A percentile compares a stretch with the other conserved stretches of the same genome.
Conservation (phyloP, 2,329 filamentous ascomycete genomes). For the Aspergillus sp. region DNA sequence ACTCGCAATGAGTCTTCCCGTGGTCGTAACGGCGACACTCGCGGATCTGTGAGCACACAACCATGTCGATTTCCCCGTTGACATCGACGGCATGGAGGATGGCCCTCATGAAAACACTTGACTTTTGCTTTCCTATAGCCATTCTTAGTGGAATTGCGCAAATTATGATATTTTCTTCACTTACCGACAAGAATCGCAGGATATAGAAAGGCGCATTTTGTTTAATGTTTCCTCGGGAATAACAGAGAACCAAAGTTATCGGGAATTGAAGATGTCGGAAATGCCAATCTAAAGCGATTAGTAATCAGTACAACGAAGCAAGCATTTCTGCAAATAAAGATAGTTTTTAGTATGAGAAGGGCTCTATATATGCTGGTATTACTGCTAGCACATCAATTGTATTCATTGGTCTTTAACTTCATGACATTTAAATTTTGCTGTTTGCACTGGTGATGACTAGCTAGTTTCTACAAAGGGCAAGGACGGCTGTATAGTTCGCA, state of each 20-base stretch:
- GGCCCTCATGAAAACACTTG: constrained; percentile 30
- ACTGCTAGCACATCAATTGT: too few relatives aligned
- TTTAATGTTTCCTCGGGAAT: not conserved
- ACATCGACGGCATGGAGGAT: constrained; percentile 28
- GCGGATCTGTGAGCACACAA: constrained; percentile 27
- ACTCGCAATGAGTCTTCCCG: not conserved
- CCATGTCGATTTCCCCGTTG: constrained; percentile 14
- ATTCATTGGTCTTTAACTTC: too few relatives aligned
- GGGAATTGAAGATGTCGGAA: not conserved
- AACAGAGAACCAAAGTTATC: not conserved
- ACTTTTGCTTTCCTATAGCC: constrained; percentile 28
- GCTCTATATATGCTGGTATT: too few relatives aligned
- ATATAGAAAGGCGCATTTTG: constrained; percentile 30
- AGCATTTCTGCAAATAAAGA: too few relatives aligned
- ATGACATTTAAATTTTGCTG: too few relatives aligned
- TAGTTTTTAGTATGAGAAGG: too few relatives aligned
- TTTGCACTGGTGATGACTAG: too few relatives aligned
- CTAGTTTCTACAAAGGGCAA: too few relatives aligned
- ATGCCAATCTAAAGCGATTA: not conserved
- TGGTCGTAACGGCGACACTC: constrained; percentile 8
- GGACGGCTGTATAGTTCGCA: too few relatives aligned
- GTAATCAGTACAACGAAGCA: not conserved
- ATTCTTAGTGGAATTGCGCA: not conserved
- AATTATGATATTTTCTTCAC: not conserved
- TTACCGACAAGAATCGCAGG: constrained; percentile 30